Evolutionary conservation across 2,329 filamentous ascomycete species (phyloP), one percentile per base, ranked within the genome.

Genomic region (Fusarium chaquense): DNA sequence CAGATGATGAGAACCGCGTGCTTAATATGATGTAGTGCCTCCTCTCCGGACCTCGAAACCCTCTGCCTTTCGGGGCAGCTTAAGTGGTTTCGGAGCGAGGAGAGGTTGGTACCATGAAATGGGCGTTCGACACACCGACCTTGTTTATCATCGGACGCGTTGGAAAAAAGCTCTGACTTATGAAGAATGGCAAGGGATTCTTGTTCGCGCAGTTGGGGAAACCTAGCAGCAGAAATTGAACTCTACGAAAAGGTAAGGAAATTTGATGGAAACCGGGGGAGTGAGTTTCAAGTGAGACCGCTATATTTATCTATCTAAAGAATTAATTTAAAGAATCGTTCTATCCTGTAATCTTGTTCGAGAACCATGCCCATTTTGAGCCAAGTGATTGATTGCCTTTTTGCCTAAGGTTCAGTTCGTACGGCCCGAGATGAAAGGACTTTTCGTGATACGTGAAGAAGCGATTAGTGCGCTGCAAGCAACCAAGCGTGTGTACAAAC

Each of bases 1-100:
- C 77, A 98, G 94, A 97, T 98, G 95, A 99, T 98, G 96, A 99
- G 97, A 97, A 93, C 93, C 89, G 93, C 89, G 95, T 98, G 96
- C 91, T 90, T 82, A 85, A 90, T 90, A 93, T 97, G 96, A 98
- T 86, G 85, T 80, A 81, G 86, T 92, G 75, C 86, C 85, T 86
- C 84, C 83, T 86, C 83, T 82, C 83, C 86, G 84, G 86, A 85
- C 84, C 86, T 84, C 83, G 84, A 86, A 88, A 92, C 93, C 95
- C 94, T 98, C 91, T 91, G 89, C 40, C 58, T 83, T 87, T 83
- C 84, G 90, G 92, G 72, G 60, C 38, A 52, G 94, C 94, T 92
- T 81, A 93, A 98, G 96, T 87, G 95, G 93, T 91, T 86, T 86
- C 87, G 83, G 83, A 87, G 89, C 81, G 83, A 84, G 83, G 85